phyloP scores from a whole-genome alignment of 1,139 yeast species.

The Pichia sp. region DNA sequence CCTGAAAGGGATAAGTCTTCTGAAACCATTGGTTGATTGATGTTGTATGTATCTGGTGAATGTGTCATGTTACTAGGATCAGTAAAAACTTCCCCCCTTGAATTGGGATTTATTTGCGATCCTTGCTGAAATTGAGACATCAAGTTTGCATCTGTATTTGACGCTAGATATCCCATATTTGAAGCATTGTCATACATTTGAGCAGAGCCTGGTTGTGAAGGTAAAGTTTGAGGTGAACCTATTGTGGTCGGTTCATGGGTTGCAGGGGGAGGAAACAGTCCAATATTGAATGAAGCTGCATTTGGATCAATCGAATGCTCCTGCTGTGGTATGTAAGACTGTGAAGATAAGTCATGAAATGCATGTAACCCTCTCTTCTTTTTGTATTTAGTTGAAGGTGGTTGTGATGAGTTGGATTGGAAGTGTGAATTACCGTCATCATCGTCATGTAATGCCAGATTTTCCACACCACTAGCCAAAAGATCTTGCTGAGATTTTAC shows the following conservation, averaged over 20 bases:
- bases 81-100: not conserved
- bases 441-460: constrained; percentile 5
- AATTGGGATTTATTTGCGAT: not conserved
- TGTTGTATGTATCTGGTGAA: constrained; percentile 6
- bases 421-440: not conserved
- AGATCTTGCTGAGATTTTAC: constrained; percentile 9
- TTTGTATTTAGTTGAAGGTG: not conserved
- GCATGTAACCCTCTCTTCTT: constrained; percentile 20
- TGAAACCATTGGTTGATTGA: constrained; percentile 7
- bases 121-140: not conserved
- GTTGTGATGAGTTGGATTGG: not conserved
- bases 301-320: constrained; percentile 22
- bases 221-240: too few species aligned
- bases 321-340: constrained; percentile 1
- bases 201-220: too few species aligned
- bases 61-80: too few species aligned
- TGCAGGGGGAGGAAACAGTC: constrained; percentile 10
- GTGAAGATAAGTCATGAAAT: constrained; percentile 18
- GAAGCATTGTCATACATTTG: too few species aligned
- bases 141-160: too few species aligned
- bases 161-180: too few species aligned
- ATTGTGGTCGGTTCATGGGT: too few species aligned
- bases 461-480: constrained; percentile 10
- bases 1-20: constrained; percentile 39
- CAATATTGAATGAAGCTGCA: constrained; percentile 24